Conservation (phyloP, 805 yeast genomes). For the Candida morakotiae region DNA sequence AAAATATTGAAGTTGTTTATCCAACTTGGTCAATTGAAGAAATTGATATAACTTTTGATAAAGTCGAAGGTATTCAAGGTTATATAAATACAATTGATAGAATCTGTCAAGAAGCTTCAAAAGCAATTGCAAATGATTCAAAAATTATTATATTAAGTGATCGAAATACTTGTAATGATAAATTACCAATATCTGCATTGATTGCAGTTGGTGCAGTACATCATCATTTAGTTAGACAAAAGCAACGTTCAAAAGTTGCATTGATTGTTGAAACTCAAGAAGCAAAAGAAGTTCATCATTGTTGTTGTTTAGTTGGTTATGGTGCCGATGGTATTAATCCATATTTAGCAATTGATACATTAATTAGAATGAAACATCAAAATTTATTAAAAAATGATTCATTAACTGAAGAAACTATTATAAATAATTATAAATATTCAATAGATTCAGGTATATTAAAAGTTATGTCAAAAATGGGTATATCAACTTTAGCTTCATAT, state of each 20-base stretch:
- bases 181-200: constrained; percentile 80
- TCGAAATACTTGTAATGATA: constrained; percentile 50
- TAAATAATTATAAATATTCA: constrained; percentile 78
- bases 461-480: constrained; percentile 99
- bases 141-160: constrained; percentile 79
- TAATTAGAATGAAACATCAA: constrained; percentile 79
- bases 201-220: constrained; percentile 97
- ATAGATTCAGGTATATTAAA: constrained; percentile 89
- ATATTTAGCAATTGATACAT: constrained; percentile 85
- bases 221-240: constrained; percentile 91
- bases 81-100: constrained; percentile 81
- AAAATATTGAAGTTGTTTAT: constrained; percentile 65
- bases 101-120: constrained; percentile 81
- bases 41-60: constrained; percentile 86
- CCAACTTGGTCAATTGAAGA: constrained; percentile 82
- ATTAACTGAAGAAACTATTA: constrained; percentile 54
- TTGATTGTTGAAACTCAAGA: constrained; percentile 90
- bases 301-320: constrained; percentile 90
- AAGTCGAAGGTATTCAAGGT: constrained; percentile 79
- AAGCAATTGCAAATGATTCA: constrained; percentile 71
- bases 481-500: constrained; percentile 95
- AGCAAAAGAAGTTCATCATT: constrained; percentile 96
- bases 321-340: constrained; percentile 98
- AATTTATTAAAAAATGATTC: constrained; percentile 56
- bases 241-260: constrained; percentile 94